Evolutionary conservation across 805 yeast genomes (phyloP), one percentile per base, ranked within the genome.

Genomic region (Blastobotrys peoriensis): DNA sequence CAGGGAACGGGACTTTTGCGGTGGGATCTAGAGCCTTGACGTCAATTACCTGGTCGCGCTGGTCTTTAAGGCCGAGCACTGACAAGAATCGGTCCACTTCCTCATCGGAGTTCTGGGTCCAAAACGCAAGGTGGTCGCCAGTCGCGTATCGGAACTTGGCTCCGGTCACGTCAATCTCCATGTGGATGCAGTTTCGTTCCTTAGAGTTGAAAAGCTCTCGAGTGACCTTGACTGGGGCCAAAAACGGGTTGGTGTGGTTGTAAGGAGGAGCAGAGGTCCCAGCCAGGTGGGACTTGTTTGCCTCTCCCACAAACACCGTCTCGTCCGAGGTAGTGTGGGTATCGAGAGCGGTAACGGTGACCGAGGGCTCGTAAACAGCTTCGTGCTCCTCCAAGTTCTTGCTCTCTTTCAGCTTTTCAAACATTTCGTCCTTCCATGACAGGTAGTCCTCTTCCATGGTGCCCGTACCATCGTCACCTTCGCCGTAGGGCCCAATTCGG

Each of bases 381-480:
- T 88, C 96, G 51, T 77, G 85, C 66, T 89, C 97, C 55, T 83
- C 81, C 45, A 91, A 70, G 48, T 76, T 69, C 58, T 86, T 71
- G 41, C 75, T 69, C 48, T 73, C 73, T 57, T 81, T 79, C 65
- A 89, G 71, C 2, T 75, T 63, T 13, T 79, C 85, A 55, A 87
- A 76, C 47, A 83, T 70, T 10, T 68, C 64, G 51, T 89, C 97
- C 66, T 89, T 93, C 98, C 98, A 91, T 38, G 88, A 70, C 60
- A 93, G 67, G 64, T 78, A 91, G 66, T 93, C 98, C 66, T 91
- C 98, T 64, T 91, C 98, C 74, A 91, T 79, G 44, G 96, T 78
- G 43, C 95, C 98, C 50, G 76, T 75, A 58, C 96, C 98, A 61
- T 91, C 98, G 62, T 91, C 98, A 63, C 96, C 98, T 64, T 79